Evolutionary conservation across 306 rosid species (phyloP).

Genomic region (Pterocarpus macrocarpus): DNA sequence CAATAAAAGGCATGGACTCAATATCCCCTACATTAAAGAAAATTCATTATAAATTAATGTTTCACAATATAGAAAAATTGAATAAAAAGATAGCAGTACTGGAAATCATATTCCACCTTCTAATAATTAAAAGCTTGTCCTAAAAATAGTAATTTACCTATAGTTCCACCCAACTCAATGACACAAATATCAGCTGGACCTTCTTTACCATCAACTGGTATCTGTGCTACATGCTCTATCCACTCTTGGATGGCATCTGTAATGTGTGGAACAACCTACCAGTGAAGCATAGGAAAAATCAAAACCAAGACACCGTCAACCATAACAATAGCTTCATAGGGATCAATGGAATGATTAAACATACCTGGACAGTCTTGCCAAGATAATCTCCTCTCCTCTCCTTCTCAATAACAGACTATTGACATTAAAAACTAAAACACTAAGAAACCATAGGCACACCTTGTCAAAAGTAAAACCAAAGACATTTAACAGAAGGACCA

Average conservation of each 20-base stretch:
- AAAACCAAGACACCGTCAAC: slow-evolving; percentile 40
- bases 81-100: slow-evolving; percentile 15
- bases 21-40: slow-evolving; percentile 74
- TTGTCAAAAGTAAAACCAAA: slow-evolving; percentile 10
- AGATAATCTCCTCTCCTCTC: slow-evolving; percentile 92
- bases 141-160: slow-evolving; percentile 56
- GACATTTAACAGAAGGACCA: slow-evolving; percentile 26
- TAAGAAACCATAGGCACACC: slow-evolving; percentile 8
- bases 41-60: slow-evolving; percentile 35
- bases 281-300: slow-evolving; percentile 33
- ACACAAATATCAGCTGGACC: slow-evolving; percentile 93
- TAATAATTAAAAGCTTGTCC: background rate
- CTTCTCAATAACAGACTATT: slow-evolving; percentile 78
- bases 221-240: slow-evolving; percentile 88
- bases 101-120: slow-evolving; percentile 14
- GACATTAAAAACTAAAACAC: slow-evolving; percentile 37
- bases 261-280: slow-evolving; percentile 87
- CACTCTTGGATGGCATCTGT: slow-evolving; percentile 92
- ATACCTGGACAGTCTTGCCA: slow-evolving; percentile 90
- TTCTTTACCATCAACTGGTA: slow-evolving; percentile 87
- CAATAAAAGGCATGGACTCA: slow-evolving; percentile 87
- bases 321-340: slow-evolving; percentile 14
- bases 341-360: slow-evolving; percentile 32
- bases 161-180: slow-evolving; percentile 92
- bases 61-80: slow-evolving; percentile 1